Evolutionary conservation across 108 stramenopile species (phyloP).

Genomic region (Bacterosira constricta): DNA sequence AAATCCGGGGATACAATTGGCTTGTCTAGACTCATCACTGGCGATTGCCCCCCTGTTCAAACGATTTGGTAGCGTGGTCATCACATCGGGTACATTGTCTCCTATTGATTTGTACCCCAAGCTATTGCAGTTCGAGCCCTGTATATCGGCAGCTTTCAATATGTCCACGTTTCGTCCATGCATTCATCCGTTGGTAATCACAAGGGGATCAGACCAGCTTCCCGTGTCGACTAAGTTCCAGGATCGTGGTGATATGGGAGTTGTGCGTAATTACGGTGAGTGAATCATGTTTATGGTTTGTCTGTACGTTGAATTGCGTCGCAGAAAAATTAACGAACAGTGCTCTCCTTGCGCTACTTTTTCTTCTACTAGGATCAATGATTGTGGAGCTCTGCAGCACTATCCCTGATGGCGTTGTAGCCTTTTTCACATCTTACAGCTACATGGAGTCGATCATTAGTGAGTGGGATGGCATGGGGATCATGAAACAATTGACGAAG

Average conservation of each 20-base stretch:
- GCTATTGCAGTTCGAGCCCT: slow-evolving; percentile 96
- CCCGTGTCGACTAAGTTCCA: slow-evolving; percentile 90
- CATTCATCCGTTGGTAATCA: slow-evolving; percentile 96
- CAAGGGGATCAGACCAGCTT: slow-evolving; percentile 92
- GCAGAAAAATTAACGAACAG: too few species aligned
- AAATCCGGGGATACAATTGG: slow-evolving; percentile 91
- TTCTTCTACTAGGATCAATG: slow-evolving; percentile 69
- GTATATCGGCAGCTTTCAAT: slow-evolving; percentile 90
- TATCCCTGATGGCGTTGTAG: slow-evolving; percentile 97
- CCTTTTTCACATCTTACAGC: slow-evolving; percentile 97
- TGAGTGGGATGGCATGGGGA: slow-evolving; percentile 95
- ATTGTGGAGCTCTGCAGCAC: slow-evolving; percentile 87
- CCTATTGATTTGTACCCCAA: slow-evolving; percentile 99
- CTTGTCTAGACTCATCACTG: slow-evolving; percentile 96
- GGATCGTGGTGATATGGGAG: slow-evolving; percentile 90
- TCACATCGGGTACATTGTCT: slow-evolving; percentile 97
- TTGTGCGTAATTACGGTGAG: slow-evolving; percentile 90
- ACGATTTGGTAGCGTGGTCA: slow-evolving; percentile 94
- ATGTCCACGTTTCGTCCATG: slow-evolving; percentile 99
- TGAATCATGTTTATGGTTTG: not conserved
- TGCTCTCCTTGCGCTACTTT: too few species aligned
- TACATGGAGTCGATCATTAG: slow-evolving; percentile 97
- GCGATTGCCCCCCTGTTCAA: slow-evolving; percentile 98
- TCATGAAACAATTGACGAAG: slow-evolving; percentile 88
- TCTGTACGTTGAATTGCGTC: too few species aligned